Evolutionary conservation across 352 stramenopile genomes (phyloP).

Genomic region (Pythium brassicae): DNA sequence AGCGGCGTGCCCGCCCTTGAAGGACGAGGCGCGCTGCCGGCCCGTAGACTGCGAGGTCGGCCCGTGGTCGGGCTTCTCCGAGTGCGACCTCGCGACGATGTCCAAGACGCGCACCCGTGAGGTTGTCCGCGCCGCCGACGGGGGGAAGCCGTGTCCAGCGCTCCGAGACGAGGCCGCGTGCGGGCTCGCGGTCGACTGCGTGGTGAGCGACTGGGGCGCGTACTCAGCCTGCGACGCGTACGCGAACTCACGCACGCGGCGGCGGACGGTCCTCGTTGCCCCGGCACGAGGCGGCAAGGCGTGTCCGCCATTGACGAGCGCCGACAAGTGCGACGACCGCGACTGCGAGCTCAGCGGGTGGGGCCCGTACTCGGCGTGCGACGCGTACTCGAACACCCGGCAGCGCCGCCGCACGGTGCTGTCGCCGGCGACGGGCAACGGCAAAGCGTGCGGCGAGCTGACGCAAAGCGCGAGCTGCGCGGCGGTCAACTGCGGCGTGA

Average conservation of each 20-base stretch:
- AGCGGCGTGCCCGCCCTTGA: slow-evolving; percentile 28
- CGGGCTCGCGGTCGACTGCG: slow-evolving; percentile 34
- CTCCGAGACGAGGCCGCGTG: slow-evolving; percentile 31
- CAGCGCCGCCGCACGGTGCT: slow-evolving; percentile 35
- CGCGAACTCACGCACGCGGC: slow-evolving; percentile 24
- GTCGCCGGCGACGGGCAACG: slow-evolving; percentile 20
- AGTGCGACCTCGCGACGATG: slow-evolving; percentile 23
- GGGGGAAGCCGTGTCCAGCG: slow-evolving; percentile 33
- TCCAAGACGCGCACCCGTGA: slow-evolving; percentile 34
- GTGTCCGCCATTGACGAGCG: slow-evolving; percentile 32
- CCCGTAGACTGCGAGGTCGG: slow-evolving; percentile 44
- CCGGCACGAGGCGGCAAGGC: slow-evolving; percentile 31
- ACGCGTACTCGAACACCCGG: slow-evolving; percentile 24
- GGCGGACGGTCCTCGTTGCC: slow-evolving; percentile 30
- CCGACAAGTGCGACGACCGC: slow-evolving; percentile 25
- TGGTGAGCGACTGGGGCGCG: slow-evolving; percentile 39
- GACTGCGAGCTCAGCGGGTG: slow-evolving; percentile 59
- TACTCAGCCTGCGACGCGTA: slow-evolving; percentile 30
- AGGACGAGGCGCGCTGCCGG: slow-evolving; percentile 28
- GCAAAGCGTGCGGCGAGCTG: slow-evolving; percentile 43
- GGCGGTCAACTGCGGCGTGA: slow-evolving; percentile 51
- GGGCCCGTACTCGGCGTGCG: slow-evolving; percentile 35
- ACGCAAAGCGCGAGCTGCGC: slow-evolving; percentile 31
- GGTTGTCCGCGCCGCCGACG: slow-evolving; percentile 24
- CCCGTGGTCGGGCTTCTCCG: slow-evolving; percentile 38